These are phyloP conservation scores for Blastobotrys apis DNA, from an alignment of 1,139 yeast species.

Conservation along the genomic window DNA sequence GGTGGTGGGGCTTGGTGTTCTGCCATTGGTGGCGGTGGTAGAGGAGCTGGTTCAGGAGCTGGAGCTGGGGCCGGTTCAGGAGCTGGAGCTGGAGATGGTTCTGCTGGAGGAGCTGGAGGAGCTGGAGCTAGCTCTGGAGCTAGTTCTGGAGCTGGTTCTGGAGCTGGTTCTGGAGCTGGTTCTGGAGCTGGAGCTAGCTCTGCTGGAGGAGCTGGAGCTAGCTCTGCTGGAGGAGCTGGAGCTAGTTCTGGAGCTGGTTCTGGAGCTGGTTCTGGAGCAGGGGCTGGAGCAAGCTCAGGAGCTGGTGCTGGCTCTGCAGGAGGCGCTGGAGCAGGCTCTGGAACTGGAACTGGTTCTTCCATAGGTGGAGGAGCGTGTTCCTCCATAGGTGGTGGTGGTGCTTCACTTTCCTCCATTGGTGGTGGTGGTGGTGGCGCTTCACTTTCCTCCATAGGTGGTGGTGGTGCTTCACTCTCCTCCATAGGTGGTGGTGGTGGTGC, in stretches of 20 bases:
- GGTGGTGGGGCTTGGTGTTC: too few relatives aligned
- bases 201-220: not conserved
- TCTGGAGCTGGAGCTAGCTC: not conserved
- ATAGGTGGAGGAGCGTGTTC: not conserved
- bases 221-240: not conserved
- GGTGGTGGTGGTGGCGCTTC: not conserved
- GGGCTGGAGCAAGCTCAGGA: not conserved
- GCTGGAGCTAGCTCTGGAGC: too few relatives aligned
- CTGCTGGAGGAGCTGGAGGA: not conserved
- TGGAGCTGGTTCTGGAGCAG: not conserved
- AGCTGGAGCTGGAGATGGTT: not conserved
- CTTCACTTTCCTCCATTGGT: not conserved
- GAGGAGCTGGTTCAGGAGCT: too few relatives aligned
- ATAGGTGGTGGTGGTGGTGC: conserved; percentile 1
- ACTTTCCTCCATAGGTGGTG: too few relatives aligned
- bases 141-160: not conserved
- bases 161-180: not conserved
- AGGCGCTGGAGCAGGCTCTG: not conserved
- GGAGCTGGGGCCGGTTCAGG: not conserved
- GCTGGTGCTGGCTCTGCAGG: conserved; percentile 4
- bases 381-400: conserved; percentile 6
- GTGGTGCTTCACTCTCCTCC: too few relatives aligned
- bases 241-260: not conserved
- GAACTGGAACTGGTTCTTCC: not conserved
- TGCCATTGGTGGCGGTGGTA: too few relatives aligned